Evolutionary conservation across 495 filamentous ascomycete species (phyloP), one percentile per base, ranked within the genome.

Genomic region (Apodospora peruviana): DNA sequence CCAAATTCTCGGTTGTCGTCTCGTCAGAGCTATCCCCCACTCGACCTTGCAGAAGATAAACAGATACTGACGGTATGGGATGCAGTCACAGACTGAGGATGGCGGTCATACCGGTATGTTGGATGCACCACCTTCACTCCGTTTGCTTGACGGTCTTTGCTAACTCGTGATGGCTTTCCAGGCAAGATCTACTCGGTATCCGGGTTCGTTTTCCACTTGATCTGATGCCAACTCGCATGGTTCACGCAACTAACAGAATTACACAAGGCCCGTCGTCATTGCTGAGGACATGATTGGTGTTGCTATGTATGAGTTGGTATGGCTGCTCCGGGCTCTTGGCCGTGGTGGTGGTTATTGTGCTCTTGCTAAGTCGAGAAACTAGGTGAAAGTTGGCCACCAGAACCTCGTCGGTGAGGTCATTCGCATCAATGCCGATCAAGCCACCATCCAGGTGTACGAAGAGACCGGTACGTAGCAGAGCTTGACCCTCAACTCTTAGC

Each of bases 221-320:
- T 45, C 40, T 50, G 1, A 37, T 21, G 34, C 16, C 34, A 35
- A 51, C 44, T 51, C 10, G 18, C 18, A 22, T 23, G 2, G 10
- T 29, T 36, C 22, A 19, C 20, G 22, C 32, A 44, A 64, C 59
- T 58, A 56, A 56, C 58, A 52, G 18, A 37, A 51, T 27, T 2
- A 10, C 49, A 63, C 60, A 62, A 93, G 90, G 45, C 94, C 93
- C 58, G 93, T 99, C 73, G 84, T 97, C 56, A 83, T 97, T 57
- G 93, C 94, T 64, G 91, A 97, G 76, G 83, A 96, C 68, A 96
- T 97, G 91, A 87, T 90, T 63, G 93, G 93, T 64, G 94, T 93
- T 83, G 90, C 93, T 62, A 97, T 99, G 94, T 96, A 99, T 78
- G 93, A 99, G 75, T 74, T 99, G 80, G 91, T 65, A 63, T 32